These are phyloP conservation scores for Suillus lakei DNA, from an alignment of 768 basidiomycete genomes.

Conservation along the genomic window DNA sequence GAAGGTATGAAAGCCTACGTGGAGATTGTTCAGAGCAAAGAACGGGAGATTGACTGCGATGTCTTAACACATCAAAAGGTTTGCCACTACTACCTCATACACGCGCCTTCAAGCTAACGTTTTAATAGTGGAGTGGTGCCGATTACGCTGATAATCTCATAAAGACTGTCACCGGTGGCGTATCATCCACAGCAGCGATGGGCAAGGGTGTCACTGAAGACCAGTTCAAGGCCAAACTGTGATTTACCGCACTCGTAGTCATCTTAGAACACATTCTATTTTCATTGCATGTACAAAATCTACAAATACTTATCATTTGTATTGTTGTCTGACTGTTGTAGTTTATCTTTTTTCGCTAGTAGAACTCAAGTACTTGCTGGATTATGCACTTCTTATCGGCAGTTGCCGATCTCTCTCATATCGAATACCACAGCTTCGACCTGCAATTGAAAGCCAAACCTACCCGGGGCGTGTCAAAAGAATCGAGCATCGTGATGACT, in stretches of 20 bases:
- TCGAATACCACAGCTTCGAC: background rate
- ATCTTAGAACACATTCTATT: background rate
- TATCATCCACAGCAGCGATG: slow-evolving; percentile 99
- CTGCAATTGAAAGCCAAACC: background rate
- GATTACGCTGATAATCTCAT: slow-evolving; percentile 91
- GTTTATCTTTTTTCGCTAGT: background rate
- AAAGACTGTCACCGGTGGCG: slow-evolving; percentile 96
- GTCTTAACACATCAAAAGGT: slow-evolving; percentile 98
- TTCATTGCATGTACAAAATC: slow-evolving; percentile 10
- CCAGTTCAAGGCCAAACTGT: slow-evolving; percentile 69
- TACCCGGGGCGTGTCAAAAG: background rate
- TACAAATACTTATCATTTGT: slow-evolving; percentile 4
- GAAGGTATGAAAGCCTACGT: slow-evolving; percentile 99
- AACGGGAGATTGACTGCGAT: slow-evolving; percentile 92
- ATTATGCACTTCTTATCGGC: background rate
- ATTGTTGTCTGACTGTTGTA: background rate
- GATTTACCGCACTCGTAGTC: slow-evolving; percentile 15
- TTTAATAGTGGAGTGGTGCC: slow-evolving; percentile 86
- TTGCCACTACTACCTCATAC: slow-evolving; percentile 22
- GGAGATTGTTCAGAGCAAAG: slow-evolving; percentile 89
- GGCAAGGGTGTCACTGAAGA: slow-evolving; percentile 93
- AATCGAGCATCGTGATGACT: slow-evolving; percentile 48
- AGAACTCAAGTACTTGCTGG: background rate
- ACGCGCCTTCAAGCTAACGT: slow-evolving; percentile 18
- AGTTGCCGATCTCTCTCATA: slow-evolving; percentile 1